Evolutionary conservation across 371 early-diverging fungal genomes (phyloP), one percentile per base, ranked within the genome.

Genomic region (Cokeromyces recurvatus): DNA sequence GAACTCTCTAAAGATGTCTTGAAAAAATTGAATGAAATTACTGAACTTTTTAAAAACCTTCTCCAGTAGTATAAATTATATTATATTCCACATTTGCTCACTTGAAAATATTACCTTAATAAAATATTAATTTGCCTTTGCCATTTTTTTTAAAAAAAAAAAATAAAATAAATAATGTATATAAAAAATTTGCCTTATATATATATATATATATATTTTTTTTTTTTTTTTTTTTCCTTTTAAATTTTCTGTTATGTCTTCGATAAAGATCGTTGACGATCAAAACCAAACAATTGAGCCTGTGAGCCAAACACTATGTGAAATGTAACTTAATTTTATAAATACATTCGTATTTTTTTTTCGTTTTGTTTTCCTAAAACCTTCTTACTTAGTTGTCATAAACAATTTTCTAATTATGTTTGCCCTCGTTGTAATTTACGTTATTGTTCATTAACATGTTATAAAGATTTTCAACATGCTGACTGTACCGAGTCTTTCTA

Each of bases 371-470:
- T 29, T 29, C 29, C n/a, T n/a, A n/a, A n/a, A n/a, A n/a, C n/a
- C n/a, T n/a, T n/a, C n/a, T n/a, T n/a, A 9, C 11, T 1, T 42
- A 83, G 84, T 4, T 84, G 84, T 64, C 71, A 71, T 38, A 61
- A 57, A 19, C 75, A 79, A 20, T 62, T 69, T 23, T 70, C 70
- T 42, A 78, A 76, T 24, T 87, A 87, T 47, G 77, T 77, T 11
- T 87, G 87, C 49, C 87, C 87, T 25, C 70, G 83, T 35, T 87
- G 87, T 44, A 81, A 87, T 54, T 62, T 85, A 16, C 55, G 71
- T 22, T 87, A 87, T 38, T 87, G 87, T 50, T 82, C 83, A 4
- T 38, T 87, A 9, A 38, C 64, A 2, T 87, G 87, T 40, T 87
- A 85, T 55, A 83, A 82, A 53, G 70, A 81, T 47, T 20, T 50